Evolutionary conservation across 345 rosid species (phyloP), one percentile per base, ranked within the genome.

Genomic region (Aquilaria yunnanensis): DNA sequence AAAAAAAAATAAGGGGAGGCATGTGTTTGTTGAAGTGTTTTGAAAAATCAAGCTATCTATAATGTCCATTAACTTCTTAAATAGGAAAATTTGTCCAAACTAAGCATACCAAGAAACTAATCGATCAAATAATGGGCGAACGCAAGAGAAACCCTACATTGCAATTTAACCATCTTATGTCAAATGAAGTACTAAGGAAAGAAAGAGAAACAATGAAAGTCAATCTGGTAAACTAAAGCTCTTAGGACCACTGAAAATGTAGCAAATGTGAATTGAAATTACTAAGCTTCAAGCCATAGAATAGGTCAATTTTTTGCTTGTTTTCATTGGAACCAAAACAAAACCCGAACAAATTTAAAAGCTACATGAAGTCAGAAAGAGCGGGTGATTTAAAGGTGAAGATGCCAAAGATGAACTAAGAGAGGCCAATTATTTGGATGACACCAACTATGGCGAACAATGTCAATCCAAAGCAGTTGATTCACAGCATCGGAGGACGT

Each of bases 341-440:
- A 54, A n/a, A 32, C 11, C 23, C 23, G 43, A 7, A 16, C 1
- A 10, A 51, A 61, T 4, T 13, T 47, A 47, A 43, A 57, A 60
- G 7, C 56, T 54, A 92, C 95, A 96, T 89, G 76, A 74, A 73
- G 62, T 92, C 93, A 32, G 93, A 78, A 65, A 92, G 96, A 68
- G 96, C 81, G 3, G 89, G 96, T 23, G 23, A 23, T 65, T 87
- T 87, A 64, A 78, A 84, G 57, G 96, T 96, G 72, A 89, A 89
- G 85, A 92, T 89, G 60, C 98, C 96, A 70, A 78, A 80, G 65
- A 89, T 78, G 70, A 92, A 92, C 71, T 87, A 69, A 4, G 71
- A 83, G 30, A 92, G 83, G 9, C 96, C 96, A 14, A 82, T 59
- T 53, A 84, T 64, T 70, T 87, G 96, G 14, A 82, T 32, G 51